Evolutionary conservation across 306 rosid genomes (phyloP).

Genomic region (Castanospermum australe): DNA sequence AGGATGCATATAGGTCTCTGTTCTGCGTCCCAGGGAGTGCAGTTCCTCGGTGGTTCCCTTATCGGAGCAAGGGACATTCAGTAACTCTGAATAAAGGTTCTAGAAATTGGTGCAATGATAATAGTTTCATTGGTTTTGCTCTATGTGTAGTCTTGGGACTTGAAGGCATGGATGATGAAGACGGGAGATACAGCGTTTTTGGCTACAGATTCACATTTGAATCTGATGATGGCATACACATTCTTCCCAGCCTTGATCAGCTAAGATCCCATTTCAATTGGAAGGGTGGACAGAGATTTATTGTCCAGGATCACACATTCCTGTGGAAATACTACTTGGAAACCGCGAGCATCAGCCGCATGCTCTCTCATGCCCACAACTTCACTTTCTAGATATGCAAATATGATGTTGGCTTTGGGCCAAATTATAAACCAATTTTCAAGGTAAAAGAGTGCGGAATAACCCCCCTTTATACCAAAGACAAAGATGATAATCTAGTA

Average conservation of each 20-base stretch:
- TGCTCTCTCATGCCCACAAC: background rate
- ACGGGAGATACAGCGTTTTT: background rate
- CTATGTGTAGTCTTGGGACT: background rate
- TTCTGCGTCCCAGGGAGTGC: conserved; percentile 32
- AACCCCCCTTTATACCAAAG: background rate
- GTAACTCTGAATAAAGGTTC: background rate
- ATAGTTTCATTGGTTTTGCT: background rate
- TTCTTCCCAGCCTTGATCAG: background rate
- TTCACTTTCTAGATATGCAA: conserved; percentile 9
- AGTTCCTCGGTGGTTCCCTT: conserved; percentile 31
- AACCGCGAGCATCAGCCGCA: background rate
- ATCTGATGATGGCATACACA: background rate
- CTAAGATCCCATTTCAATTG: background rate
- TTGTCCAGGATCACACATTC: conserved; percentile 18
- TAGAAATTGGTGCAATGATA: background rate
- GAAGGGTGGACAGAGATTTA: background rate
- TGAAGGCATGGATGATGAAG: background rate
- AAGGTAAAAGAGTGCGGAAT: conserved; percentile 15
- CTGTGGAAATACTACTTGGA: conserved; percentile 10
- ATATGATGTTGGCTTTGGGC: background rate
- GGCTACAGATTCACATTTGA: conserved; percentile 9
- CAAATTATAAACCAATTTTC: background rate
- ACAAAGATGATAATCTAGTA: background rate
- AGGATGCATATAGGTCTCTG: conserved; percentile 1
- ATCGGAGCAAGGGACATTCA: background rate